phyloP scores from a whole-genome alignment of 2,329 filamentous ascomycete species.

The Hymenoscyphus fraxineus region DNA sequence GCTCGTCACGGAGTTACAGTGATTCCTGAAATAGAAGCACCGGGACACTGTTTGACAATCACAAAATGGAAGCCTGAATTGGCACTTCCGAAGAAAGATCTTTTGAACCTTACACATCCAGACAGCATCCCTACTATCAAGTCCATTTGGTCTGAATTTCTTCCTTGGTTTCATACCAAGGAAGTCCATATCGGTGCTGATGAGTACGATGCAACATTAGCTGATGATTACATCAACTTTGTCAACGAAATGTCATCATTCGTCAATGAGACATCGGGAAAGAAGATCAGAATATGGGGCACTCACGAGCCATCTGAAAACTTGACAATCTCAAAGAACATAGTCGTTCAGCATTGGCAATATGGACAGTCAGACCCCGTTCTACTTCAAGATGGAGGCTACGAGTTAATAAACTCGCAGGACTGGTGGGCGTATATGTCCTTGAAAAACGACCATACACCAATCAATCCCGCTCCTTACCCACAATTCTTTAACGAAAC shows the following conservation, averaged over 20 bases:
- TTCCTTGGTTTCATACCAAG: conserved; percentile 54
- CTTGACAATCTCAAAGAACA: conserved; percentile 38
- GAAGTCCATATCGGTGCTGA: conserved; percentile 54
- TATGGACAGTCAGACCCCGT: conserved; percentile 44
- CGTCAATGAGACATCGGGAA: conserved; percentile 34
- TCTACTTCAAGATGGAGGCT: conserved; percentile 38
- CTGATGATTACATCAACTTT: conserved; percentile 40
- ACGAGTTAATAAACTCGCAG: conserved; percentile 51
- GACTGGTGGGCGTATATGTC: conserved; percentile 45
- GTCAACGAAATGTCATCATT: neutral
- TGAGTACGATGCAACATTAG: conserved; percentile 46
- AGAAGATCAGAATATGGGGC: conserved; percentile 53
- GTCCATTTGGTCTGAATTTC: conserved; percentile 49
- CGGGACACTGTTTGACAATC: conserved; percentile 53
- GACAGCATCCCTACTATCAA: conserved; percentile 51
- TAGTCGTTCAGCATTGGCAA: conserved; percentile 54
- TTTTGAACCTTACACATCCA: conserved; percentile 53
- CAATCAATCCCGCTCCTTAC: conserved; percentile 45
- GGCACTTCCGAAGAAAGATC: conserved; percentile 44
- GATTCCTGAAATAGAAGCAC: conserved; percentile 57
- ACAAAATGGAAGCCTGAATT: conserved; percentile 58
- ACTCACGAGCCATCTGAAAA: conserved; percentile 44
- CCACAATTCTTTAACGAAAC: conserved; percentile 49
- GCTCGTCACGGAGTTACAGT: conserved; percentile 53
- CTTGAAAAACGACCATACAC: conserved; percentile 48